Conservation (phyloP, 495 filamentous ascomycete species). For the Diplogelasinospora grovesii region DNA sequence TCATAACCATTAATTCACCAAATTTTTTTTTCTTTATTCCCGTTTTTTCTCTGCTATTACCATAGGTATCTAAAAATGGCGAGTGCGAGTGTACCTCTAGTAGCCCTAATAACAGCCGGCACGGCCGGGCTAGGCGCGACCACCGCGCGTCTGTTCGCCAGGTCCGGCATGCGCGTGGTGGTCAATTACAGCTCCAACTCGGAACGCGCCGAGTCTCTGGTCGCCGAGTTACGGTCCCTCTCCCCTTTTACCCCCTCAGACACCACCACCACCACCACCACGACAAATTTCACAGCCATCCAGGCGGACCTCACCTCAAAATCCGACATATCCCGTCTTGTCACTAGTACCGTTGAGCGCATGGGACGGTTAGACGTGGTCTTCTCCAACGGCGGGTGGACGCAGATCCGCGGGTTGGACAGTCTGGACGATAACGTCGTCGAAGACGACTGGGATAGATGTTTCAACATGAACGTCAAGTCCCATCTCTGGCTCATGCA, state of each 20-base stretch:
- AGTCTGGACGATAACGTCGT: conserved; percentile 48
- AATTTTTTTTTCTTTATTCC: no score
- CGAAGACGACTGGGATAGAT: conserved; percentile 52
- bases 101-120: conserved; percentile 50
- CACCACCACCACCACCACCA: no score
- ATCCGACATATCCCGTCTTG: conserved; percentile 35
- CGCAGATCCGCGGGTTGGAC: conserved; percentile 40
- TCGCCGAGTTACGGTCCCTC: conserved; percentile 34
- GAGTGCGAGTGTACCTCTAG: conserved; percentile 19
- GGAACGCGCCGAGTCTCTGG: conserved; percentile 34
- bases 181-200: conserved; percentile 48
- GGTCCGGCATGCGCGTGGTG: conserved; percentile 40
- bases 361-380: conserved; percentile 49
- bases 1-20: no score
- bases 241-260: conserved; percentile 13
- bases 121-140: conserved; percentile 52
- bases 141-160: conserved; percentile 42
- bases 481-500: conserved; percentile 50
- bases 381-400: conserved; percentile 53
- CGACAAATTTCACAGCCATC: conserved; percentile 31
- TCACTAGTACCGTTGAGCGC: conserved; percentile 31
- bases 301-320: conserved; percentile 44
- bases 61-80: no score
- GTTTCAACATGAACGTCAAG: conserved; percentile 55
- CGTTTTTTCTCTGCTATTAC: no score